phyloP scores from a whole-genome alignment of 768 basidiomycete genomes.

The Neoboletus brunneissimus region DNA sequence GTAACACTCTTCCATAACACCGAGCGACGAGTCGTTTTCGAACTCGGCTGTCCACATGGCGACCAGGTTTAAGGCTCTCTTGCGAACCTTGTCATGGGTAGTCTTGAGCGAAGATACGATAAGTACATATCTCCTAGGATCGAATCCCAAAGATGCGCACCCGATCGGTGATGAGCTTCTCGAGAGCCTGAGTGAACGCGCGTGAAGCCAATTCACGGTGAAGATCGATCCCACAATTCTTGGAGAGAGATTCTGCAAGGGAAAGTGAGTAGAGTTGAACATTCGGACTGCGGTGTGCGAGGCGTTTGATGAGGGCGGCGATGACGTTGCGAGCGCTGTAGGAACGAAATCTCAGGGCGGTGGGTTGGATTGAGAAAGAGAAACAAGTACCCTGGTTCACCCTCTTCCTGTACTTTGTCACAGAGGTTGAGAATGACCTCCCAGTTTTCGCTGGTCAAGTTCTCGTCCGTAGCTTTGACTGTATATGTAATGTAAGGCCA shows the following conservation, averaged over 20 bases:
- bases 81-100: constrained; percentile 88
- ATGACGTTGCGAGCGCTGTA: constrained; percentile 82
- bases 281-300: constrained; percentile 92
- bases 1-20: constrained; percentile 90
- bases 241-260: constrained; percentile 82
- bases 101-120: constrained; percentile 48
- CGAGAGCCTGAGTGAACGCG: constrained; percentile 87
- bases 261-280: constrained; percentile 94
- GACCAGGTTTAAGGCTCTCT: constrained; percentile 66
- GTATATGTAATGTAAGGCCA: constrained; percentile 1
- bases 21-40: constrained; percentile 72
- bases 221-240: constrained; percentile 82
- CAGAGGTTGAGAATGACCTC: constrained; percentile 91
- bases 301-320: constrained; percentile 81
- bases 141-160: constrained; percentile 41
- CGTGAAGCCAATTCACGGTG: constrained; percentile 86
- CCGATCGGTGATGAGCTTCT: constrained; percentile 84
- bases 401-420: constrained; percentile 93
- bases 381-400: constrained; percentile 67
- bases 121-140: constrained; percentile 2
- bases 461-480: constrained; percentile 99
- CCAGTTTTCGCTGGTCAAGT: constrained; percentile 93
- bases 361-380: neutral
- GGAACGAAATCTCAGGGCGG: constrained; percentile 15
- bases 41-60: constrained; percentile 86